Evolutionary conservation across 78 protist species (phyloP), one percentile per base, ranked within the genome.

Genomic region (Acrasis kona): DNA sequence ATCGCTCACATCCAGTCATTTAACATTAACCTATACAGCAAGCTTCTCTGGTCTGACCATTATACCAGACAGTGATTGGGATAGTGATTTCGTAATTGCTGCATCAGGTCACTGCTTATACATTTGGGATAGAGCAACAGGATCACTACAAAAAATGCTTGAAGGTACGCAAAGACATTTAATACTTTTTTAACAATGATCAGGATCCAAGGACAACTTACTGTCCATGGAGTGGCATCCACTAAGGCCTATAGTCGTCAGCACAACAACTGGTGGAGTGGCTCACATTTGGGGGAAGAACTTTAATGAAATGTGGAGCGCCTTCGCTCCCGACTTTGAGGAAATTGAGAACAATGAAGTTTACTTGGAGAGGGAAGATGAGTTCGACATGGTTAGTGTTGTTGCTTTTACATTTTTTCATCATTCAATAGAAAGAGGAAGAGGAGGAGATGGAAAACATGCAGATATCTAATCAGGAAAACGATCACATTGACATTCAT

Each of bases 301-400:
- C 34, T 67, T 29, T 12, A 67, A 12, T 39, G 32, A 86, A 61
- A 81, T 77, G 42, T 89, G 92, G 92, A 89, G 93, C 77, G 89
- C 92, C 0, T 89, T 84, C 74, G 89, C 92, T 6, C 88, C 92
- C 0, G 83, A 81, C 19, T 89, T 89, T 70, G 36, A 38, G 57
- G 93, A 89, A 30, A 30, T 89, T 37, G 89, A 81, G n/a, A 88
- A 85, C 31, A 89, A 89, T 39, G 85, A 41, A 34, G 86, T 76
- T 12, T 89, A 89, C 73, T 19, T 57, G 0, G 93, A 89, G 79
- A 27, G 42, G 34, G 93, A 89, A 42, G 93, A 89, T 41, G 93
- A 89, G 72, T 89, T 89, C 41, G 93, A 89, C 58, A 35, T 50
- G 61, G 61, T 50, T n/a, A 50, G 61, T 50, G 19, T 50, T 50